Base-by-base conservation (phyloP, 768 basidiomycete species). In the Punctularia strigosozonata region DNA sequence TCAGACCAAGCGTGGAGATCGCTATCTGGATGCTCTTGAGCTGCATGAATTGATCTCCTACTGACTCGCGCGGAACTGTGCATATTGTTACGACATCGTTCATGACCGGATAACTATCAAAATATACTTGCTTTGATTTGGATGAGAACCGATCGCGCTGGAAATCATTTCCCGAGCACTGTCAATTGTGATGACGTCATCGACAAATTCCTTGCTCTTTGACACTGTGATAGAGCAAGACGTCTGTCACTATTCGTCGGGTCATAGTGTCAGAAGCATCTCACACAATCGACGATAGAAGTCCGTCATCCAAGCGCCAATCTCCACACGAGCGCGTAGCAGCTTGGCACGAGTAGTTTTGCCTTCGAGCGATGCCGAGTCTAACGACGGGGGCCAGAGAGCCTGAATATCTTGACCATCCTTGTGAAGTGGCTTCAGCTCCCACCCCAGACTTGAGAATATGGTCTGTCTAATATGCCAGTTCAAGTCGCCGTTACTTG, bases 251-350 rank as follows among this genome's bases (percentile, higher is more conserved):
- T n/a, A n/a, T n/a, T n/a, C n/a, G n/a, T n/a, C n/a, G n/a, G n/a
- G n/a, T n/a, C n/a, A n/a, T n/a, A n/a, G n/a, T n/a, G n/a, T n/a
- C n/a, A n/a, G 13, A 38, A 19, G 34, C 3, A 13, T 40, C 61
- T 19, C 53, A 76, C 73, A 53, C 45, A 73, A 46, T 20, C 60
- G 52, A 25, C 65, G 68, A 38, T 62, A 67, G 45, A 68, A 84
- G 38, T 83, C 72, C 4, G 64, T 58, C 15, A 79, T 48, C 76
- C 77, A 89, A 3, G 82, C 71, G 28, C 69, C 60, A 6, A 80
- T 57, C 52, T 90, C 87, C 14, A 86, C 68, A 87, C 87, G 89
- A 21, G 79, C 81, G 24, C 87, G 72, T 35, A 89, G 65, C 3
- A 89, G 66, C 50, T 68, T 78, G 18, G 69, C 68, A 4, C 77